Base-by-base conservation (phyloP, 768 basidiomycete species). In the Podaxis mareebaensis region DNA sequence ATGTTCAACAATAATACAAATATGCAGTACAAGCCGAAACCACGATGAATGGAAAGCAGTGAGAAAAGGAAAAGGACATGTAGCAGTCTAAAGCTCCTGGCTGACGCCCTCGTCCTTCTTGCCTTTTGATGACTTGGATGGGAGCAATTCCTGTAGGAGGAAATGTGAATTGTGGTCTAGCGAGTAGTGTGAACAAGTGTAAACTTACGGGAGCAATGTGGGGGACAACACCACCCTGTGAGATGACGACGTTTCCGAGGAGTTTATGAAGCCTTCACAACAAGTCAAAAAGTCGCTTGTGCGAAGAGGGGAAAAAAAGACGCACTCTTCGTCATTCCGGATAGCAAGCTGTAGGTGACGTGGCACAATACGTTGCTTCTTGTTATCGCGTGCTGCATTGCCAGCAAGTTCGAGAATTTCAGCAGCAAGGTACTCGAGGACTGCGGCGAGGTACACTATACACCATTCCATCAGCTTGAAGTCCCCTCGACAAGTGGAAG, bases 361-460 rank as follows among this genome's bases (percentile, higher is more conserved):
- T 53, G 95, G 95, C 24, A 96, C 92, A 71, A 96, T 96, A 86
- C 95, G 93, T 66, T 93, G 90, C 81, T 95, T 93, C 84, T 93
- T 93, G 83, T 93, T 93, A 77, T 91, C 92, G 60, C 92, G 90
- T 44, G 92, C 92, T 42, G 92, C 92, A 61, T 92, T 92, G 38
- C 95, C 95, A 65, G 95, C 94, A 49, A 96, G 81, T 79, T 96
- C 95, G 69, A 96, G 86, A 74, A 96, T 95, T 75, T 96, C 95
- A 56, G 95, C 95, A 40, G 93, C 87, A 64, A 96, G 85, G 77
- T 96, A 94, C 73, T 95, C 95, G 63, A 96, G 88, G 62, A 95
- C 94, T 52, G 93, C 92, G 56, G 93, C 94, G 67, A 95, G 88
- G 78, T 96, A 96, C 53, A 95, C 92, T 91, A 24, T 24, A 1